Base-by-base conservation (phyloP, 2,329 filamentous ascomycete genomes). In the Aspergillus piperis region DNA sequence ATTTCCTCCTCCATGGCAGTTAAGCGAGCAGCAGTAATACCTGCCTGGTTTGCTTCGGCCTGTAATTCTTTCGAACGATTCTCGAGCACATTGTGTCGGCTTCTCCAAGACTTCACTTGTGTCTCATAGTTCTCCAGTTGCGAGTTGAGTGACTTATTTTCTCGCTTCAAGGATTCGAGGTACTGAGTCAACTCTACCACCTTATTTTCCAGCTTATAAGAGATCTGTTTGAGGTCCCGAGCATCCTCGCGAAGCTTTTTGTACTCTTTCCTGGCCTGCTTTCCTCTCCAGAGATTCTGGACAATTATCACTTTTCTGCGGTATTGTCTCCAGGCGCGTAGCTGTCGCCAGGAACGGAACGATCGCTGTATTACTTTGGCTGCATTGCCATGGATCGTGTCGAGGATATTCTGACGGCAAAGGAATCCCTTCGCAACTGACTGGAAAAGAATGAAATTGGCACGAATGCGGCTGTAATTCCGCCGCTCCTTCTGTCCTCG, bases 201-300 rank as follows among this genome's bases (percentile, higher is more conserved):
- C 87, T 99, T 99, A 85, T 99, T 98, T 78, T 99, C 95, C 70
- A 99, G 83, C 83, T 96, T 98, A 84, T 99, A 99, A 2, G 95
- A 98, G 69, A 99, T 99, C 78, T 98, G 94, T 84, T 98, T 98
- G 76, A 99, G 86, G 81, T 99, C 96, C 73, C 95, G 90, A 66
- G 95, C 95, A 79, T 99, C 95, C 78, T 97, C 93, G 68, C 95
- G 91, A 63, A 96, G 81, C 69, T 83, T 87, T 86, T 96, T 98
- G 84, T 99, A 99, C 52, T 86, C 88, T 67, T 84, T 86, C 66
- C 95, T 88, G 58, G 95, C 94, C 64, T 78, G 74, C 77, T 86
- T 93, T 74, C 93, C 94, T 75, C 95, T 89, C 92, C 92, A 98
- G 73, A 98, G 78, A 77, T 88, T 96, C 79, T 99, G 95, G 48